Conservation (phyloP, 306 rosid species). For the Ormosia emarginata region DNA sequence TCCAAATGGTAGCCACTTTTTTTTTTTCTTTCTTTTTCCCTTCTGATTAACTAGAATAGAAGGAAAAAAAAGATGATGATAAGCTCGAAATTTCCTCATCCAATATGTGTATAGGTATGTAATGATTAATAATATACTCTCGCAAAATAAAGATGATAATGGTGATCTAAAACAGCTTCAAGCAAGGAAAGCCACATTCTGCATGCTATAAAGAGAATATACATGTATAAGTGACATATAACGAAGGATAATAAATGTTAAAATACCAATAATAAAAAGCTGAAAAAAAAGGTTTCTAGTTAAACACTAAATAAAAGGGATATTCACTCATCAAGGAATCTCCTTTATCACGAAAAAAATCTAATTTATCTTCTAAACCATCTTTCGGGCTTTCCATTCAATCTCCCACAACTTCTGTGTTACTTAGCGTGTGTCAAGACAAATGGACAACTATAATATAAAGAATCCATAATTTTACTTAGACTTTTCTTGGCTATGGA, state of each 20-base stretch:
- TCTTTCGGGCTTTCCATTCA: conserved; percentile 8
- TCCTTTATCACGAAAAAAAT: conserved; percentile 21
- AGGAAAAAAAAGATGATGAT: neutral
- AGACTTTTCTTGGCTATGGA: conserved; percentile 22
- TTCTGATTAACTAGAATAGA: neutral
- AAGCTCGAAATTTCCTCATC: neutral
- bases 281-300: neutral
- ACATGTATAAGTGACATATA: conserved; percentile 33
- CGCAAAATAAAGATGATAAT: neutral
- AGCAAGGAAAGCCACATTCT: conserved; percentile 27
- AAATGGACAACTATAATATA: conserved; percentile 16
- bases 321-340: conserved; percentile 37
- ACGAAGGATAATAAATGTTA: conserved; percentile 25
- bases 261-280: neutral
- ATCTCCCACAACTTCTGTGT: conserved; percentile 30
- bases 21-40: neutral
- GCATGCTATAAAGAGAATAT: conserved; percentile 32
- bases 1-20: neutral
- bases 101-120: neutral
- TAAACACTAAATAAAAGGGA: conserved; percentile 21
- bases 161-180: neutral
- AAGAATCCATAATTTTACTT: conserved; percentile 25
- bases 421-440: conserved; percentile 25
- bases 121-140: neutral
- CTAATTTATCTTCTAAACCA: conserved; percentile 8